phyloP scores from a whole-genome alignment of 1,284 basidiomycete species.

The Jaminaea rosea region DNA sequence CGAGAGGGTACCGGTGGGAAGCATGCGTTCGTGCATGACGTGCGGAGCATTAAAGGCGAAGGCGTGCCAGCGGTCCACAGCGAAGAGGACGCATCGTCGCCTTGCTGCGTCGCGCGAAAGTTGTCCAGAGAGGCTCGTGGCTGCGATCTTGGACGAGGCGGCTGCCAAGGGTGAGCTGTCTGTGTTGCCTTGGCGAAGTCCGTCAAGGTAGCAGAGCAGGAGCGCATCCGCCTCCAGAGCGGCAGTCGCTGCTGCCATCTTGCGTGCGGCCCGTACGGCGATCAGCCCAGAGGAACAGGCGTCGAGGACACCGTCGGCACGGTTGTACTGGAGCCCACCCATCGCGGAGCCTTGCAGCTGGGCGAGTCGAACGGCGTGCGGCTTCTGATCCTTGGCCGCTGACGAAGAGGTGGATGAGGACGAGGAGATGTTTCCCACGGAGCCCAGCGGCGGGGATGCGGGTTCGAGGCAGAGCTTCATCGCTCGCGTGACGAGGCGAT shows the following conservation, averaged over 20 bases:
- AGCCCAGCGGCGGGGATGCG: background rate
- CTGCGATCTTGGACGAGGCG: conserved; percentile 23
- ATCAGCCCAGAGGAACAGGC: background rate
- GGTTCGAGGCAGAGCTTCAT: background rate
- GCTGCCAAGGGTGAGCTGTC: conserved; percentile 25
- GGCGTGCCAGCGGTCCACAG: conserved; percentile 29
- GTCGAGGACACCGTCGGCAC: conserved; percentile 1
- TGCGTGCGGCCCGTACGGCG: conserved; percentile 10
- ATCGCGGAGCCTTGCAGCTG: conserved; percentile 16
- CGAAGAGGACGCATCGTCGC: conserved; percentile 17
- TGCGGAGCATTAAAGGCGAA: conserved; percentile 20
- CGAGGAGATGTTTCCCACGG: too few species aligned
- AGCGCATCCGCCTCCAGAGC: conserved; percentile 23
- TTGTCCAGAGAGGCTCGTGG: conserved; percentile 10
- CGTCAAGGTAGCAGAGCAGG: conserved; percentile 27
- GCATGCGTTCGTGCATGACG: conserved; percentile 3
- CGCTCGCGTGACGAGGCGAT: conserved; percentile 12
- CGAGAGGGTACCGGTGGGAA: background rate
- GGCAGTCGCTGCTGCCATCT: conserved; percentile 11
- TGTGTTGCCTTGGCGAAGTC: conserved; percentile 18
- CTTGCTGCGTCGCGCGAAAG: conserved; percentile 12
- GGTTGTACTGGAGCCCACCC: conserved; percentile 12
- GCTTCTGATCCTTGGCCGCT: conserved; percentile 2
- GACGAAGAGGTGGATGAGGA: background rate
- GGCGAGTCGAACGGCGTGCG: conserved; percentile 13